Evolutionary conservation across 257 asterid genomes (phyloP), one percentile per base, ranked within the genome.

Genomic region (Forsythia suspensa): DNA sequence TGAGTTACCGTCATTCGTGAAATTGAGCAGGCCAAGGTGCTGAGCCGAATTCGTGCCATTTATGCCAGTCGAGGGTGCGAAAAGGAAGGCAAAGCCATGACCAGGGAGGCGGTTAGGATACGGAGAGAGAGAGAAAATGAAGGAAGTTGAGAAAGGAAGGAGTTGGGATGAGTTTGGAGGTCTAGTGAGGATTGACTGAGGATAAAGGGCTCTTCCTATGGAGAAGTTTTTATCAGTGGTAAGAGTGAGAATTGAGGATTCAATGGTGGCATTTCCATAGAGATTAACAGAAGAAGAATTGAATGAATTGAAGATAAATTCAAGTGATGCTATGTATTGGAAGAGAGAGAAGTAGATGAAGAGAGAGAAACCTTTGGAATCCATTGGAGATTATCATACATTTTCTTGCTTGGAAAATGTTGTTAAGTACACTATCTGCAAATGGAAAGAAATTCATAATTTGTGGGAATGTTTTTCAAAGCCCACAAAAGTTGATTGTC

Each of bases 91-190:
- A 29, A 89, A 73, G 15, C 92, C 91, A 65, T 89, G 92, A 5
- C 92, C 92, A 36, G 87, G 87, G 8, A 65, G 74, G 48, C 46
- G 34, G 10, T 67, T 75, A 48, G 24, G 69, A 70, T 42, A 68
- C 6, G 92, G 92, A 46, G 89, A 90, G 91, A 87, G 85, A 15
- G 88, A 86, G 81, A 89, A 85, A 11, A 89, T 83, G 80, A 89
- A 89, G 20, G 92, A 89, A 3, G 90, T 82, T 18, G 89, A 86
- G 72, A 88, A 88, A 3, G 90, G 90, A 12, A 88, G 77, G 15
- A 85, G 87, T 65, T 73, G 10, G 4, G 89, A 76, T 8, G 88
- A 76, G 42, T 85, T 83, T 38, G 74, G 74, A n/a, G 21, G 74
- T 59, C 76, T 83, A 1, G 91, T 75, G 8, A 29, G 74, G 74